phyloP scores from a whole-genome alignment of 495 filamentous ascomycete species.

The Tuber brumale region DNA sequence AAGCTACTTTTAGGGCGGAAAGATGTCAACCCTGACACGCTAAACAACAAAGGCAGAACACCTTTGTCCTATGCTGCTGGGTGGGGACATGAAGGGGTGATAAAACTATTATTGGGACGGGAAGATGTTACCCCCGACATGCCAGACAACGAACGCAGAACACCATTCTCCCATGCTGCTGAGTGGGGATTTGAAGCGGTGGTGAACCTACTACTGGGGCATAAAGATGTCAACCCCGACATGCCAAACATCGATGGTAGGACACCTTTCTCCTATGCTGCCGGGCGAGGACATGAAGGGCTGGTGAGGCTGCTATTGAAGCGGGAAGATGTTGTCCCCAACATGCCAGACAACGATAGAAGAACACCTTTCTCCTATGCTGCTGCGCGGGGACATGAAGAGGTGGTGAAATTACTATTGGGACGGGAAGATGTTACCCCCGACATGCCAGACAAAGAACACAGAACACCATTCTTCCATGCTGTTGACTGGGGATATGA shows the following conservation, averaged over 20 bases:
- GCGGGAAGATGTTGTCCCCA: neutral
- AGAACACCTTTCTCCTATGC: neutral
- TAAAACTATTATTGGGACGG: neutral
- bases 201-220: neutral
- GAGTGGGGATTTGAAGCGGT: neutral
- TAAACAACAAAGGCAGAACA: neutral
- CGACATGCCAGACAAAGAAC: neutral
- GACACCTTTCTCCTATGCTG: neutral
- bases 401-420: neutral
- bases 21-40: neutral
- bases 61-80: neutral
- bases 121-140: neutral
- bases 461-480: neutral
- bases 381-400: neutral
- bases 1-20: neutral
- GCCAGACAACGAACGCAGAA: neutral
- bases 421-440: neutral
- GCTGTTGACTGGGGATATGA: neutral
- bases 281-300: neutral
- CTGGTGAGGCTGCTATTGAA: neutral
- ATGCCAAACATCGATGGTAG: neutral
- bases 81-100: neutral
- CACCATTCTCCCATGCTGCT: neutral
- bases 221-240: neutral
- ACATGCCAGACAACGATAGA: neutral